Evolutionary conservation across 2,329 filamentous ascomycete species (phyloP).

Genomic region (Phialophora macrospora): DNA sequence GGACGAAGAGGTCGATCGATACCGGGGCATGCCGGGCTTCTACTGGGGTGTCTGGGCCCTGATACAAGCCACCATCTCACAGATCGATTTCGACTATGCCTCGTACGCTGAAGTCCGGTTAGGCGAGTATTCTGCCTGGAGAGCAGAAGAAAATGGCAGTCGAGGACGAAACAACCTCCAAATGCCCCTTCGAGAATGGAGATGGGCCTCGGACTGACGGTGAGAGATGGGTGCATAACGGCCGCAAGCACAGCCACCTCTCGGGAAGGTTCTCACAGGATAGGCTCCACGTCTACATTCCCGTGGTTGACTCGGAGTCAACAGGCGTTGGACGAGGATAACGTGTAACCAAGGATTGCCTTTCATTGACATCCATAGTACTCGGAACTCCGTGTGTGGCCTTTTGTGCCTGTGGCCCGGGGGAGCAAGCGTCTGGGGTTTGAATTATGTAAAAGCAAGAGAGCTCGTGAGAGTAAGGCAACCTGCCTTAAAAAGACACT

Average conservation of each 20-base stretch:
- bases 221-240: background rate
- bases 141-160: constrained; percentile 68
- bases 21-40: constrained; percentile 87
- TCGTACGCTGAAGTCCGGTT: constrained; percentile 84
- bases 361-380: background rate
- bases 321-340: background rate
- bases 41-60: constrained; percentile 90
- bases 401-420: background rate
- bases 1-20: constrained; percentile 80
- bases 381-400: background rate
- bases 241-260: background rate
- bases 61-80: constrained; percentile 90
- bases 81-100: constrained; percentile 97
- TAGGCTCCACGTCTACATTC: background rate
- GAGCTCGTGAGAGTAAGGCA: background rate
- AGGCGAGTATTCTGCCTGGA: constrained; percentile 93
- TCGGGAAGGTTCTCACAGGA: background rate
- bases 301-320: background rate
- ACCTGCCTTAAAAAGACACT: too few species aligned
- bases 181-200: constrained; percentile 74
- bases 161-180: constrained; percentile 61
- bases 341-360: constrained; percentile 3
- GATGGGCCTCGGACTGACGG: constrained; percentile 68
- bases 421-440: background rate
- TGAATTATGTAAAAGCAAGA: background rate